phyloP scores from a whole-genome alignment of 345 rosid species.

The Jatropha curcas region DNA sequence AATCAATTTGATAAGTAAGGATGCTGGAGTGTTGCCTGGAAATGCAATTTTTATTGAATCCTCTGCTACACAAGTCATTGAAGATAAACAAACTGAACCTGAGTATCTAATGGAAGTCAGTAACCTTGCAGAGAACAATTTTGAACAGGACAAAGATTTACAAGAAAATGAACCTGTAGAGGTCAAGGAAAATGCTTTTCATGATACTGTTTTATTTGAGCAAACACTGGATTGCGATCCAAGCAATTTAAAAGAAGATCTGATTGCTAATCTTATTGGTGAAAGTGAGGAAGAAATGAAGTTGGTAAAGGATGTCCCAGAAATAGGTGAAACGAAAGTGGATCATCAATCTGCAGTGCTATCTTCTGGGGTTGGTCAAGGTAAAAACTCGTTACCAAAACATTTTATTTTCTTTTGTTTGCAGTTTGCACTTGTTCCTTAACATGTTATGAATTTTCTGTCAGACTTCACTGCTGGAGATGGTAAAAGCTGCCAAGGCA shows the following conservation, averaged over 20 bases:
- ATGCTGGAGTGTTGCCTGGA: too few species aligned
- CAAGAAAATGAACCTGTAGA: too few species aligned
- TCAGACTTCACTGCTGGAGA: constrained; percentile 21
- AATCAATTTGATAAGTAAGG: too few species aligned
- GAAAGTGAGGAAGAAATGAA: constrained; percentile 6
- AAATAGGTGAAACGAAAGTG: neutral
- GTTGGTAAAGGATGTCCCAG: neutral
- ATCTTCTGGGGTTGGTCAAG: constrained; percentile 6
- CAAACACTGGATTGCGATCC: neutral
- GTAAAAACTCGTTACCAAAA: constrained; percentile 9
- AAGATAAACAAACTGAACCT: too few species aligned
- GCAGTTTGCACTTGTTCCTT: neutral
- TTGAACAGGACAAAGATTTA: too few species aligned
- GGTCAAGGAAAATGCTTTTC: neutral
- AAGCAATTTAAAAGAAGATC: neutral
- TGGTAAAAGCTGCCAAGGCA: constrained; percentile 4
- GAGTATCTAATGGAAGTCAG: too few species aligned
- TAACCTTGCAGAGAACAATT: too few species aligned
- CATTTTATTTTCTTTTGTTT: neutral
- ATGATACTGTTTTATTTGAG: neutral
- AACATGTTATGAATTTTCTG: neutral
- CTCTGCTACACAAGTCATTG: too few species aligned
- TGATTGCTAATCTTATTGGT: neutral
- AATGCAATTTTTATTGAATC: too few species aligned
- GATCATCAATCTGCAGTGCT: neutral